Conservation (phyloP, 2,329 filamentous ascomycete genomes). For the Apiospora sp. region DNA sequence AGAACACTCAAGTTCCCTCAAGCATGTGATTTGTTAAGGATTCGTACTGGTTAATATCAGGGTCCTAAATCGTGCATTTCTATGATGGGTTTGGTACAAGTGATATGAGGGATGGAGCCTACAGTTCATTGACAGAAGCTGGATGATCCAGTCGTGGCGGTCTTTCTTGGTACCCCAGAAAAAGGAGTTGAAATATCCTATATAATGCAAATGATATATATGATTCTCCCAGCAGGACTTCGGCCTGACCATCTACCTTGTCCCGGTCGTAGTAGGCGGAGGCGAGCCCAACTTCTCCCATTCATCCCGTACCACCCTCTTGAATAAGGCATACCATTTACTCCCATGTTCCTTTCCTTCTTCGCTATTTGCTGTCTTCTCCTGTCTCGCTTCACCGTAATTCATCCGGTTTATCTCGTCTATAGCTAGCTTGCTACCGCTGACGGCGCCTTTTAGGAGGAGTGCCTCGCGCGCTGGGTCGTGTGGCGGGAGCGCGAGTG, state of each 20-base stretch:
- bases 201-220: too few relatives aligned
- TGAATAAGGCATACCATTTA: constrained; percentile 33
- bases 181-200: too few relatives aligned
- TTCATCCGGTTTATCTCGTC: background rate
- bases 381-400: background rate
- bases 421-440: constrained; percentile 31
- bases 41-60: background rate
- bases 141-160: too few relatives aligned
- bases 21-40: background rate
- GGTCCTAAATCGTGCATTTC: too few relatives aligned
- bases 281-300: constrained; percentile 32
- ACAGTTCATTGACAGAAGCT: too few relatives aligned
- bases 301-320: constrained; percentile 36
- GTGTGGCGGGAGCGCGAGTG: constrained; percentile 34
- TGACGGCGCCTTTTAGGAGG: constrained; percentile 44
- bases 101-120: background rate
- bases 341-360: constrained; percentile 25
- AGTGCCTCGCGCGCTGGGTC: constrained; percentile 36
- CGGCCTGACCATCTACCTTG: background rate
- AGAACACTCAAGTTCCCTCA: background rate
- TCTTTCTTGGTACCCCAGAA: too few relatives aligned
- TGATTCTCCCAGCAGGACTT: background rate
- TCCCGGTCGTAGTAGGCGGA: background rate
- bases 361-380: constrained; percentile 25
- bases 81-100: background rate